These are phyloP conservation scores for Phytopythium montanum DNA, from an alignment of 352 stramenopile species.

Conservation along the genomic window DNA sequence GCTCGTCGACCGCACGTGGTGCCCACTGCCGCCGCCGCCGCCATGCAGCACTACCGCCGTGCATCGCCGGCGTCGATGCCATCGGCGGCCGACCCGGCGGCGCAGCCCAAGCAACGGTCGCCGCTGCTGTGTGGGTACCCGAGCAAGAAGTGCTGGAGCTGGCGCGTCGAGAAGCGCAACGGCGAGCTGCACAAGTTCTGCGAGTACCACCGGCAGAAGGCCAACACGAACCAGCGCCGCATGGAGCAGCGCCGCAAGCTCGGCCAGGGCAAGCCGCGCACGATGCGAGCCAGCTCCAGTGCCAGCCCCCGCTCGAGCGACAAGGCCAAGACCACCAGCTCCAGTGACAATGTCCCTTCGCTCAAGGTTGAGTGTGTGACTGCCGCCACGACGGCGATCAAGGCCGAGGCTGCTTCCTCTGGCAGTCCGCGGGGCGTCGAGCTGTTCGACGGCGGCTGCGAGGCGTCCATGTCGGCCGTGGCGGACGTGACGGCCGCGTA, in stretches of 20 bases:
- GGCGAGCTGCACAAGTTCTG: slow-evolving; percentile 85
- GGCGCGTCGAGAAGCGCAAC: slow-evolving; percentile 77
- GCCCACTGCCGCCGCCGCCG: slow-evolving; percentile 1
- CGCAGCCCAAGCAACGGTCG: slow-evolving; percentile 37
- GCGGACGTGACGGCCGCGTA: slow-evolving; percentile 26
- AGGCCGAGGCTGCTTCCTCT: slow-evolving; percentile 9
- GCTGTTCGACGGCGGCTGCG: slow-evolving; percentile 22
- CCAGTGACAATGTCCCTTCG: slow-evolving; percentile 16
- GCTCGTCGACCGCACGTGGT: neutral
- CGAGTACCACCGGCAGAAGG: slow-evolving; percentile 82
- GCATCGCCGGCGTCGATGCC: neutral
- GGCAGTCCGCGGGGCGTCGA: slow-evolving; percentile 56
- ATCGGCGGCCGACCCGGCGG: slow-evolving; percentile 8
- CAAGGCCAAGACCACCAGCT: slow-evolving; percentile 8
- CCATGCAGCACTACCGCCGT: slow-evolving; percentile 3
- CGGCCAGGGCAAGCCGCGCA: slow-evolving; percentile 21
- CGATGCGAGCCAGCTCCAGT: neutral
- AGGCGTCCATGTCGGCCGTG: slow-evolving; percentile 17
- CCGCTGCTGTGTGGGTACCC: slow-evolving; percentile 65
- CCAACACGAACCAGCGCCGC: slow-evolving; percentile 80
- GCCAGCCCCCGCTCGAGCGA: neutral
- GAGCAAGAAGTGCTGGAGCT: slow-evolving; percentile 84
- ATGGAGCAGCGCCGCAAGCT: slow-evolving; percentile 82
- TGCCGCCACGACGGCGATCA: slow-evolving; percentile 9
- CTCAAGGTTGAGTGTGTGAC: slow-evolving; percentile 22